Base-by-base conservation (phyloP, 441 rosid species). In the Gossypium armourianum region DNA sequence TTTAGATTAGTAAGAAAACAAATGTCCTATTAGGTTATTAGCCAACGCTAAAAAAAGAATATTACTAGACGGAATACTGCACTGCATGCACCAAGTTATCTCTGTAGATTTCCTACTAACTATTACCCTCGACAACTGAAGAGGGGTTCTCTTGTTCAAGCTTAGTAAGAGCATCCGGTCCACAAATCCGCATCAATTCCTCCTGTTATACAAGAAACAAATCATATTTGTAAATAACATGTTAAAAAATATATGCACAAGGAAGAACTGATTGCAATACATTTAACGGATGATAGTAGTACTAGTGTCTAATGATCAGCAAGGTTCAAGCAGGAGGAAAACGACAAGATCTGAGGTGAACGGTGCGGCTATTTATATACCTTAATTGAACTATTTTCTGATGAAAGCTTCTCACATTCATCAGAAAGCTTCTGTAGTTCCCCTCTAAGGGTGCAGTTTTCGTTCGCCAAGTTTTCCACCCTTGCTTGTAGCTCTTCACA, bases 401-500 rank as follows among this genome's bases (percentile, higher is more conserved):
- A 75, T 74, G 85, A 84, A 60, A 95, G 97, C 83, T 90, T 90
- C 77, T 88, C 87, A 63, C 99, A 92, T 65, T 90, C 92, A 21
- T 87, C 84, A 0, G 97, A 89, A 71, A 95, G 90, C 81, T 85
- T 87, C 71, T 85, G 88, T 45, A 90, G 75, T 79, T 92, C 99
- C 12, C 88, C 95, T 81, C 84, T 80, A 68, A 95, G 90, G 76
- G 58, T 74, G 57, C 62, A 74, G 72, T 92, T 92, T 73, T 95
- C 96, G 15, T 60, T 87, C 53, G 71, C 77, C 79, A 95, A 78
- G 45, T 55, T 75, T 78, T 92, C 93, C 62, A 95, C 96, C 73
- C 85, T 87, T 68, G 40, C 83, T 73, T 89, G 98, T 71, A 91
- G 89, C 72, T 90, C 98, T 52, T 90, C 99, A 59, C 99, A 95